phyloP scores from a whole-genome alignment of 2,329 filamentous ascomycete species.

The Cladobotryum mycophilum region DNA sequence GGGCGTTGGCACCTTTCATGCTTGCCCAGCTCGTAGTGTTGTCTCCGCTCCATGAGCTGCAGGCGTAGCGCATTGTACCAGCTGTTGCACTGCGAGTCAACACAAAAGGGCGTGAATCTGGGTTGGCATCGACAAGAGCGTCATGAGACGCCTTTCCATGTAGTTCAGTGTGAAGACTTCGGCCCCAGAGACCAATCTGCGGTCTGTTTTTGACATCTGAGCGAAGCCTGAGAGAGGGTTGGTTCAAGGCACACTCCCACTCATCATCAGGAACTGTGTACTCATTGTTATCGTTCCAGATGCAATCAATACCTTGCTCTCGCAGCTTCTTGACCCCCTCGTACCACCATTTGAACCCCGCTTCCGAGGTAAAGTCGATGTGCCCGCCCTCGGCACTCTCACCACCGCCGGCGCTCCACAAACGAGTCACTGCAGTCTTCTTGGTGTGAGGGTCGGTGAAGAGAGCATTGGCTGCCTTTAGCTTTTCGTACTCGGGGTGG shows the following conservation, averaged over 20 bases:
- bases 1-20: conserved; percentile 65
- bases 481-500: conserved; percentile 59
- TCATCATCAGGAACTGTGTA: conserved; percentile 61
- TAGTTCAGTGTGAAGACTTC: conserved; percentile 62
- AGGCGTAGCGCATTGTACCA: conserved; percentile 63
- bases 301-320: conserved; percentile 60
- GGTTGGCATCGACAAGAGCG: conserved; percentile 52
- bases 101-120: conserved; percentile 58
- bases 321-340: conserved; percentile 58
- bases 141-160: conserved; percentile 67
- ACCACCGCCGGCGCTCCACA: conserved; percentile 68
- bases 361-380: conserved; percentile 64
- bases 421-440: conserved; percentile 49
- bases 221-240: conserved; percentile 28
- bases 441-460: conserved; percentile 54
- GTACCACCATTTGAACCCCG: conserved; percentile 66
- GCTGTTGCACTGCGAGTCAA: conserved; percentile 65
- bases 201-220: conserved; percentile 33
- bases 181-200: conserved; percentile 61
- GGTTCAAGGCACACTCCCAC: conserved; percentile 56
- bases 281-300: conserved; percentile 79
- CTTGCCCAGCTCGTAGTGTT: conserved; percentile 68
- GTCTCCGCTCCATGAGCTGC: conserved; percentile 69
- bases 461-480: conserved; percentile 53
- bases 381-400: conserved; percentile 65